Conservation (phyloP, 176 grass and related monocot species). For the Musa beccarii region DNA sequence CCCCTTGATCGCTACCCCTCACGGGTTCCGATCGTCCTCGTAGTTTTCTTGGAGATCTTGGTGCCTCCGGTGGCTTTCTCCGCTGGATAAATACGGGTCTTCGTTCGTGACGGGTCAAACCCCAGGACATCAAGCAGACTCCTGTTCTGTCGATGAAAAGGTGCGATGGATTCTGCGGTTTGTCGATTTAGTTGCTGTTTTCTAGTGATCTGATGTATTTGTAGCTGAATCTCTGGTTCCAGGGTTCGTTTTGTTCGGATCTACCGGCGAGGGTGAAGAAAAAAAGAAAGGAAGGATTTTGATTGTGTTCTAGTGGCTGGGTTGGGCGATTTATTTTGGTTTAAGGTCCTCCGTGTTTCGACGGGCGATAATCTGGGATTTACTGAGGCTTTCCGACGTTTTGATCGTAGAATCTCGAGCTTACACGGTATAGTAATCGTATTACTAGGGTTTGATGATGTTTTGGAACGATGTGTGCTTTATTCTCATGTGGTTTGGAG, state of each 20-base stretch:
- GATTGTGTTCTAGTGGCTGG: neutral
- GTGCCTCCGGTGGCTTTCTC: neutral
- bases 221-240: constrained; percentile 6
- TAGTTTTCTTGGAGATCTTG: neutral
- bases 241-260: neutral
- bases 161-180: constrained; percentile 8
- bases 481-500: neutral
- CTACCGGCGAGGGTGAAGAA: neutral
- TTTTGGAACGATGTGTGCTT: neutral
- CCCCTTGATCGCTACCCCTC: neutral
- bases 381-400: neutral
- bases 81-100: constrained; percentile 1
- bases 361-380: neutral
- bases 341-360: too few species aligned
- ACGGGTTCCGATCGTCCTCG: neutral
- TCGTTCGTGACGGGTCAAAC: neutral
- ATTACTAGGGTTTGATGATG: neutral
- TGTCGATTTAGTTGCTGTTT: neutral
- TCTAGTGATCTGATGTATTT: constrained; percentile 5
- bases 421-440: neutral
- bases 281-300: neutral
- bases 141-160: constrained; percentile 9
- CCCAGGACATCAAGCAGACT: neutral
- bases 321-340: neutral
- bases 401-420: neutral